These are phyloP conservation scores for Neonectria faginata DNA, from an alignment of 2,329 filamentous ascomycete genomes.

Conservation along the genomic window DNA sequence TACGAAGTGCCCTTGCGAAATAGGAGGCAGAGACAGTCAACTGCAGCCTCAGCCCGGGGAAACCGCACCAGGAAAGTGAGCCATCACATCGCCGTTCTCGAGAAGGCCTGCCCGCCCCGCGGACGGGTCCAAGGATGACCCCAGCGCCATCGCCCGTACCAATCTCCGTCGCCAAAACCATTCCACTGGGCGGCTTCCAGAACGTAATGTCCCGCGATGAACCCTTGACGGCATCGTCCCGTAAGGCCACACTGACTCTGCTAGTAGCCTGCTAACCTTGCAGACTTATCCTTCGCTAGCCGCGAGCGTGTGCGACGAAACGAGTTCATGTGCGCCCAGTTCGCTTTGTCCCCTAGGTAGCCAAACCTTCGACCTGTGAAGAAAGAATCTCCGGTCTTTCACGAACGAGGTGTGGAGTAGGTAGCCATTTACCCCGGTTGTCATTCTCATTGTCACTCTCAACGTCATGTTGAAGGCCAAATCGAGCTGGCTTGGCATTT, in stretches of 20 bases:
- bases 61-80: constrained; percentile 23
- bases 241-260: constrained; percentile 23
- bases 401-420: neutral
- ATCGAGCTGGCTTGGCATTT: neutral
- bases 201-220: constrained; percentile 29
- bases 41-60: constrained; percentile 16
- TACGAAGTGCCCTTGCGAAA: neutral
- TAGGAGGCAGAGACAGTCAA: constrained; percentile 16
- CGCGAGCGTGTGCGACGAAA: constrained; percentile 1
- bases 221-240: constrained; percentile 25
- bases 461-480: constrained; percentile 2
- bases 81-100: constrained; percentile 28
- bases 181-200: constrained; percentile 38
- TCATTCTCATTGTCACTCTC: constrained; percentile 3
- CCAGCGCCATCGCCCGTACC: constrained; percentile 37
- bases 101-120: constrained; percentile 26
- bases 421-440: neutral
- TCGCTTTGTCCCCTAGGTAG: neutral
- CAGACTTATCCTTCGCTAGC: constrained; percentile 15
- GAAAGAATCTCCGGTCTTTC: constrained; percentile 9
- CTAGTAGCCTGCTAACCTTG: constrained; percentile 12
- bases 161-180: constrained; percentile 39
- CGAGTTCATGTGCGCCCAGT: constrained; percentile 3
- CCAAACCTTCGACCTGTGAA: constrained; percentile 5
- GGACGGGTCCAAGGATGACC: constrained; percentile 33